Evolutionary conservation across 106 monocot genomes (phyloP).

Genomic region (Cymbidium sinense): DNA sequence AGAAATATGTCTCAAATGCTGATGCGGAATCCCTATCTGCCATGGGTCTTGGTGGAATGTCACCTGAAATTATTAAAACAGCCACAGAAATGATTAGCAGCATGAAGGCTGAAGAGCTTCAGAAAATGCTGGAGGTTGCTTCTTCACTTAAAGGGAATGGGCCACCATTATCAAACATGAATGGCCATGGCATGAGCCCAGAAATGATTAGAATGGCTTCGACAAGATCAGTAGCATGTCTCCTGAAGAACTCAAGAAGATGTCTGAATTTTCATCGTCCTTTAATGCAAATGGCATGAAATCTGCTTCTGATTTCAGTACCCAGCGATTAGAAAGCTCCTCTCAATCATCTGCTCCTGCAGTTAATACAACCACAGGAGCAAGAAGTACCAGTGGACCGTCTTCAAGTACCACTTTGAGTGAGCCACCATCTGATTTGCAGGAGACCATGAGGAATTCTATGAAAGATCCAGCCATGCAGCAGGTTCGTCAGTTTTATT

Average conservation of each 20-base stretch:
- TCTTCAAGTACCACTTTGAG: conserved; percentile 16
- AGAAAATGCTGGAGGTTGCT: conserved; percentile 79
- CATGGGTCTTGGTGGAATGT: conserved; percentile 50
- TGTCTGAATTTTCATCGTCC: conserved; percentile 57
- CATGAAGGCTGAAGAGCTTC: conserved; percentile 96
- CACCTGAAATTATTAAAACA: conserved; percentile 75
- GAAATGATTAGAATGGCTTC: conserved; percentile 87
- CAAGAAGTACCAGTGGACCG: conserved; percentile 19
- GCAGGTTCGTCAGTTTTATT: conserved; percentile 38
- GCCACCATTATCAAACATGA: conserved; percentile 12
- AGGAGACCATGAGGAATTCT: conserved; percentile 64
- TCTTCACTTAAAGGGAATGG: conserved; percentile 45
- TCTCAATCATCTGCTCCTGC: conserved; percentile 20
- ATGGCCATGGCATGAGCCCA: conserved; percentile 48
- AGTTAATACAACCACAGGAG: background rate
- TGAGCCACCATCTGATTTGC: conserved; percentile 49
- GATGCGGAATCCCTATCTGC: conserved; percentile 53
- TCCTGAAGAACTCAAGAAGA: conserved; percentile 70
- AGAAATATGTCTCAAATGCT: conserved; percentile 61
- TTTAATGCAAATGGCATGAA: conserved; percentile 23
- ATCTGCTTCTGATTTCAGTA: background rate
- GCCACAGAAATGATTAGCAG: conserved; percentile 70
- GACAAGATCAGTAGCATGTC: conserved; percentile 79
- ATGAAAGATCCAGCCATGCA: conserved; percentile 93
- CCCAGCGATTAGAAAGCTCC: conserved; percentile 22